Evolutionary conservation across 1,284 basidiomycete species (phyloP).

Genomic region (Marasmius fiardii): DNA sequence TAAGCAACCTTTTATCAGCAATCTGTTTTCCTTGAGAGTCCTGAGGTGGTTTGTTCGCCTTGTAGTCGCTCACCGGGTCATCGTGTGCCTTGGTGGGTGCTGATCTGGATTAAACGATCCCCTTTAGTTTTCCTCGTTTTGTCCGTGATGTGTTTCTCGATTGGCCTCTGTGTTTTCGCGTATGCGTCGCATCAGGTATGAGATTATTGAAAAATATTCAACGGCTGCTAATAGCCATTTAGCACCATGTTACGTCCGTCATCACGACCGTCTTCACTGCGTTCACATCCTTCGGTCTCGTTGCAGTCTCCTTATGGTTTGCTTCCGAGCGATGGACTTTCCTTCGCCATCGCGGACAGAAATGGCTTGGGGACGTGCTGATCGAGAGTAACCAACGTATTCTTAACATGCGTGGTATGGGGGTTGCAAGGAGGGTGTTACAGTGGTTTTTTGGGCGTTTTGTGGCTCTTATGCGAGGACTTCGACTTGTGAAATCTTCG

Average conservation of each 20-base stretch:
- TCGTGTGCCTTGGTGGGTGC: constrained; percentile 77
- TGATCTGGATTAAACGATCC: constrained; percentile 79
- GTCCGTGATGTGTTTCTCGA: constrained; percentile 69
- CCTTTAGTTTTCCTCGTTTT: constrained; percentile 71
- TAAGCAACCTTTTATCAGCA: constrained; percentile 32
- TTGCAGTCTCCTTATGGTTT: constrained; percentile 76
- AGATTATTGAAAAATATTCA: constrained; percentile 8
- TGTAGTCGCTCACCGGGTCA: constrained; percentile 44
- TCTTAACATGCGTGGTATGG: constrained; percentile 36
- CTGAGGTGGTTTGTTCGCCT: constrained; percentile 12
- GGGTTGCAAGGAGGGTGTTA: constrained; percentile 21
- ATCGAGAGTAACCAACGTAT: constrained; percentile 43
- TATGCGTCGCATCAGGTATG: constrained; percentile 60
- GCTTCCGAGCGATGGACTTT: constrained; percentile 73
- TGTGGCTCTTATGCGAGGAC: not conserved
- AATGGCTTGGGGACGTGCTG: constrained; percentile 73
- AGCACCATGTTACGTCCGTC: constrained; percentile 60
- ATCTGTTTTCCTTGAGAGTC: constrained; percentile 8
- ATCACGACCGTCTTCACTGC: constrained; percentile 72
- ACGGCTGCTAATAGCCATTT: constrained; percentile 10
- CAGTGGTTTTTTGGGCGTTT: constrained; percentile 24
- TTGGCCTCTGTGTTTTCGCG: constrained; percentile 63
- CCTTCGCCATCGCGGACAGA: constrained; percentile 62
- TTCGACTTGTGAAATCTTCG: constrained; percentile 1
- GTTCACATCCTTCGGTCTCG: constrained; percentile 71